phyloP scores from a whole-genome alignment of 2,329 filamentous ascomycete species.

The Madurella fahalii region DNA sequence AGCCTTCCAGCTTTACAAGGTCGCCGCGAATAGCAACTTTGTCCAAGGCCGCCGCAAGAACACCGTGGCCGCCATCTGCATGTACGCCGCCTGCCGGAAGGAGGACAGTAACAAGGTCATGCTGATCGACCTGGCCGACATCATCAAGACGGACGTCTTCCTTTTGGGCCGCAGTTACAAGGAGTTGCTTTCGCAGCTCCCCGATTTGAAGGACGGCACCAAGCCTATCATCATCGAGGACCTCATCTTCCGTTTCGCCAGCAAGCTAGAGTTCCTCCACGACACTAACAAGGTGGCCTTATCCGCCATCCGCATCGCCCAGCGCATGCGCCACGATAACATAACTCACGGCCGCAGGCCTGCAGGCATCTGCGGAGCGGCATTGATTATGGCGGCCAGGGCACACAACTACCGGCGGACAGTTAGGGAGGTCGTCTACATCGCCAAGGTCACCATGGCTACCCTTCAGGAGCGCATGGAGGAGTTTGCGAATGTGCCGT shows the following conservation, averaged over 20 bases:
- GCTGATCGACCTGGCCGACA: constrained; percentile 92
- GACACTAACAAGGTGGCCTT: constrained; percentile 79
- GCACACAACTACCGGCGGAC: constrained; percentile 98
- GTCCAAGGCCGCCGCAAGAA: constrained; percentile 81
- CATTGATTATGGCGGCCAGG: constrained; percentile 86
- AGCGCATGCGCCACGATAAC: constrained; percentile 95
- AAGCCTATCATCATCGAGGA: constrained; percentile 79
- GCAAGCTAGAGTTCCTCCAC: constrained; percentile 84
- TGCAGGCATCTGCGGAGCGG: constrained; percentile 90
- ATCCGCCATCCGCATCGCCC: constrained; percentile 81
- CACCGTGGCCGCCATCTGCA: constrained; percentile 82
- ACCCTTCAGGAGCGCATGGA: constrained; percentile 88
- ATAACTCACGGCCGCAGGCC: constrained; percentile 93
- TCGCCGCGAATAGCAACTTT: constrained; percentile 70
- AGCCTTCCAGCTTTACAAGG: constrained; percentile 70
- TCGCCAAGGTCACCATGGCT: constrained; percentile 91
- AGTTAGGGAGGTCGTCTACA: constrained; percentile 91
- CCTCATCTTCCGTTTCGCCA: constrained; percentile 85
- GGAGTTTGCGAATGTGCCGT: constrained; percentile 86
- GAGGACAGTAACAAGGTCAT: constrained; percentile 78
- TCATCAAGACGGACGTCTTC: constrained; percentile 81
- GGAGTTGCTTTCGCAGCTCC: constrained; percentile 66
- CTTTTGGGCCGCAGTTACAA: constrained; percentile 88
- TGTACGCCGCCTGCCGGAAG: constrained; percentile 84
- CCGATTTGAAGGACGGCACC: constrained; percentile 49